These are phyloP conservation scores for Candida taoyuanica DNA, from an alignment of 805 yeast genomes.

Conservation along the genomic window DNA sequence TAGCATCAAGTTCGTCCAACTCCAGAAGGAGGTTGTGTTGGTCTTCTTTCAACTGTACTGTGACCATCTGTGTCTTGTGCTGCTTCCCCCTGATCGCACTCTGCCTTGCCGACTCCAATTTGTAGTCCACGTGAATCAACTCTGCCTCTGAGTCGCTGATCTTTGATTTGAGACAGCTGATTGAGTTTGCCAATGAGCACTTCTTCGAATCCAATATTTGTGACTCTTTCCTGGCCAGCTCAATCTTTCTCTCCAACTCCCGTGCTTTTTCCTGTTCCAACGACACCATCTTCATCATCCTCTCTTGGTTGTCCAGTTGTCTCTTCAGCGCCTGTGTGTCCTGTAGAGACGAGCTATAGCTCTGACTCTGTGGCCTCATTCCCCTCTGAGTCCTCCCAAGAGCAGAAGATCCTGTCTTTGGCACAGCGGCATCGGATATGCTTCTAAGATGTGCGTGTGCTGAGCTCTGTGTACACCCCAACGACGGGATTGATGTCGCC, in stretches of 20 bases:
- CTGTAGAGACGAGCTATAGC: background rate
- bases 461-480: background rate
- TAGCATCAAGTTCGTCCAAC: conserved; percentile 31
- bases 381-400: no score
- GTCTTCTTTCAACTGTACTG: conserved; percentile 27
- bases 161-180: conserved; percentile 11
- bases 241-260: conserved; percentile 10
- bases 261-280: conserved; percentile 11
- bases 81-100: conserved; percentile 3
- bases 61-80: conserved; percentile 16
- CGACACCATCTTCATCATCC: conserved; percentile 9
- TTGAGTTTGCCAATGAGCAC: conserved; percentile 1
- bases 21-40: conserved; percentile 26
- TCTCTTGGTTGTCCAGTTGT: conserved; percentile 12
- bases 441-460: background rate
- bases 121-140: conserved; percentile 12
- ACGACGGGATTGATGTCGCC: background rate
- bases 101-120: conserved; percentile 6
- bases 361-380: no score
- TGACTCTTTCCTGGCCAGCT: conserved; percentile 2
- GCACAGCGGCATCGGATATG: background rate
- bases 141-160: conserved; percentile 16
- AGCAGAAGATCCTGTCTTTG: no score
- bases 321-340: conserved; percentile 17
- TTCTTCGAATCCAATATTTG: conserved; percentile 8